Base-by-base conservation (phyloP, 2,329 filamentous ascomycete genomes). In the Zelopaecilomyces penicillatus region DNA sequence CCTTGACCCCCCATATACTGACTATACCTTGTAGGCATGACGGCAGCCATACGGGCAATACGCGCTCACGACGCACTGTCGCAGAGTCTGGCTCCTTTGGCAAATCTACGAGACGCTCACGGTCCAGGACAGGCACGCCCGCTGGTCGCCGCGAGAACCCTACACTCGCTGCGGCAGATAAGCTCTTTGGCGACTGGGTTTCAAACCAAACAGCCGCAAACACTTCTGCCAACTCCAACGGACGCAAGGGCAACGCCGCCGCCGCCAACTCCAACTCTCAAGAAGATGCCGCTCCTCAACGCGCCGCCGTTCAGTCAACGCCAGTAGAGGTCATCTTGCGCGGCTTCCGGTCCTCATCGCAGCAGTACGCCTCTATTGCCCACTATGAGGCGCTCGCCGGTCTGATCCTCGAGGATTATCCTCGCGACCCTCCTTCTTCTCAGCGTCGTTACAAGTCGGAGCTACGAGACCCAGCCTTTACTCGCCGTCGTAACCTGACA, bases 321-420 rank as follows among this genome's bases (percentile, higher is more conserved):
- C 76, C 77, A 2, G 71, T 86, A 34, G 89, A 96, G 65, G 78
- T 95, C 50, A 80, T 95, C 44, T 73, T 97, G 11, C 86, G 90
- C 54, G 91, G 91, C 30, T 96, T 90, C 65, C 69, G 73, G 44
- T 76, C 74, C 11, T 62, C 71, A 2, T 63, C 79, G 63, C 69
- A 82, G 65, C 74, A 88, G 70, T 96, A 93, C 76, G 88, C 90
- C 29, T 89, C 89, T 31, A 83, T 97, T 55, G 82, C 85, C 54
- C 87, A 87, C 66, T 97, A 85, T 67, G 91, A 96, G 69, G 78
- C 83, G 48, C 81, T 95, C 36, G 91, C 87, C 5, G 90, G 90
- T 28, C 70, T 80, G 50, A 87, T 96, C 60, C 90, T 90, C 65
- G 91, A 97, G 67, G 90, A 96, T 66, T 97, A 97, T 65, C 81